A percentile compares a stretch with the other conserved stretches of the same genome.
Evolutionary conservation across 306 rosid genomes (phyloP).

Genomic region (Quercus cerris): DNA sequence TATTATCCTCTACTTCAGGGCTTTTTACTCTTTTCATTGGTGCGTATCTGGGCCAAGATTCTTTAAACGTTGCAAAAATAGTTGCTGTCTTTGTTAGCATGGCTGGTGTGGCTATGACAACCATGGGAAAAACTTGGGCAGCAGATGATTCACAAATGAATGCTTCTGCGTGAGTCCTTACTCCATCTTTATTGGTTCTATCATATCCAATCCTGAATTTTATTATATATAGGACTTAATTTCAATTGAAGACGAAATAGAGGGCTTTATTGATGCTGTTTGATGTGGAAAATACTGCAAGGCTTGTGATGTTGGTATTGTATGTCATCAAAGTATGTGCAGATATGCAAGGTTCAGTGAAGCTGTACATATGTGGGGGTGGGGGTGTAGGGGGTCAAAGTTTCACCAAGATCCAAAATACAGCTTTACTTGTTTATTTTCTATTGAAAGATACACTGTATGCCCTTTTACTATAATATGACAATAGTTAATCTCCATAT

Average conservation of each 20-base stretch:
- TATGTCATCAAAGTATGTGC: background rate
- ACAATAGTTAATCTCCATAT: background rate
- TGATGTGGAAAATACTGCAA: background rate
- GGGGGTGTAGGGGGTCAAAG: background rate
- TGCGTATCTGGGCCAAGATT: conserved; percentile 81
- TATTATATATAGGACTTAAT: background rate
- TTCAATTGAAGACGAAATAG: background rate
- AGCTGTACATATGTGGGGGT: background rate
- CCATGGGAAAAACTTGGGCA: conserved; percentile 97
- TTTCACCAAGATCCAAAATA: background rate
- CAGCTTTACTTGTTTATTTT: background rate
- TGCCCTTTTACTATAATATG: background rate
- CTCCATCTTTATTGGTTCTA: conserved; percentile 10
- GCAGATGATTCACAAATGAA: conserved; percentile 57
- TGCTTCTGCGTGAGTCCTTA: conserved; percentile 51
- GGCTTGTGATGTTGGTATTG: background rate
- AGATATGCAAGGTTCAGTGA: background rate
- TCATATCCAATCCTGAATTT: background rate
- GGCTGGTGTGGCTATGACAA: conserved; percentile 95
- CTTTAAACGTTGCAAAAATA: conserved; percentile 72
- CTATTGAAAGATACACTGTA: background rate
- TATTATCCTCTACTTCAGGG: conserved; percentile 95
- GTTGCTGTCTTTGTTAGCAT: conserved; percentile 92
- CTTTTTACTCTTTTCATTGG: conserved; percentile 96
- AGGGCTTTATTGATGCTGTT: background rate